A percentile compares a stretch with the other conserved stretches of the same genome.
Conservation (phyloP, 331 rosid genomes). For the Quercus tomentella region DNA sequence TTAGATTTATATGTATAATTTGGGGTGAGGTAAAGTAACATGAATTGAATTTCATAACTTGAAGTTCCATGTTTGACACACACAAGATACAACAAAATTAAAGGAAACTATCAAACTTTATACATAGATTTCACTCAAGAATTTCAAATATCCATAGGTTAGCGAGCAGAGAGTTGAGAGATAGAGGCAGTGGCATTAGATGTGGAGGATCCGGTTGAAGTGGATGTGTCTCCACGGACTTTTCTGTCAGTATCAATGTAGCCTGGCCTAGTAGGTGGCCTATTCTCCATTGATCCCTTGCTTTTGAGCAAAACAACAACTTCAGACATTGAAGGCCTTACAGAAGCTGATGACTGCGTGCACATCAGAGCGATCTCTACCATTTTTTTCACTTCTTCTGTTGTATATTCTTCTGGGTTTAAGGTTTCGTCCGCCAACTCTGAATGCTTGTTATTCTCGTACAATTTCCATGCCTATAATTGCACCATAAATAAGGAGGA, state of each 20-base stretch:
- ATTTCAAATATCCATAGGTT: background rate
- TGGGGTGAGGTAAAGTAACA: background rate
- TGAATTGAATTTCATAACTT: background rate
- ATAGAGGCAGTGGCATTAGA: conserved; percentile 31
- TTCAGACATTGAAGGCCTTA: conserved; percentile 71
- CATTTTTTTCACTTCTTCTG: conserved; percentile 44
- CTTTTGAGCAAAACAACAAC: conserved; percentile 41
- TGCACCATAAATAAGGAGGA: background rate
- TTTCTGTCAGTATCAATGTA: conserved; percentile 38
- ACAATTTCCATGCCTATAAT: conserved; percentile 55
- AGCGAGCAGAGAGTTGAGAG: conserved; percentile 25
- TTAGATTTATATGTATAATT: too few relatives aligned
- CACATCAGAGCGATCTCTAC: conserved; percentile 55
- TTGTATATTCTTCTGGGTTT: conserved; percentile 36
- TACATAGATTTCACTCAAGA: background rate
- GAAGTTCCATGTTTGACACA: background rate
- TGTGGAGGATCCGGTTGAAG: conserved; percentile 25
- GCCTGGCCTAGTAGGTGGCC: conserved; percentile 47
- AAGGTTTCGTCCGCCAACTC: conserved; percentile 44
- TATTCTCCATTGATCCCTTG: conserved; percentile 20
- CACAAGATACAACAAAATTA: background rate
- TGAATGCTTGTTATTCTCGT: conserved; percentile 37
- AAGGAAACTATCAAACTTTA: background rate
- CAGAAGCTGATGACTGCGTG: conserved; percentile 51
- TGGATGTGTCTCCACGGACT: conserved; percentile 25